A percentile compares a stretch with the other conserved stretches of the same genome.
Conservation (phyloP, 176 grass and related monocot species). For the Zizania latifolia region DNA sequence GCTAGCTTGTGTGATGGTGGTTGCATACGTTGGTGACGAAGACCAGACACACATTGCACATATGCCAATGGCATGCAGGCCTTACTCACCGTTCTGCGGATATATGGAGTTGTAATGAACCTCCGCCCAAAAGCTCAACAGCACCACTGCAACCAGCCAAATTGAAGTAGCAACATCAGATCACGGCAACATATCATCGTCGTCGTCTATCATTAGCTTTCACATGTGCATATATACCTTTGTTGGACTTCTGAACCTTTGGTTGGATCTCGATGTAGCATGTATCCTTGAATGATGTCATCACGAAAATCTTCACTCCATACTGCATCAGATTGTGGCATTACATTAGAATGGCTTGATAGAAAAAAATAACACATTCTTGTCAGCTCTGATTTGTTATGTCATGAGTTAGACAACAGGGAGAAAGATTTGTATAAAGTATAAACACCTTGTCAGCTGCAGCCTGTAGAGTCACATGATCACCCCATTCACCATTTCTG, state of each 20-base stretch:
- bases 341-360: conserved; percentile 27
- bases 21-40: conserved; percentile 33
- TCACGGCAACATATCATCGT: not conserved
- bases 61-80: conserved; percentile 29
- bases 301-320: conserved; percentile 87
- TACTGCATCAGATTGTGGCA: conserved; percentile 61
- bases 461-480: conserved; percentile 95
- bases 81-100: conserved; percentile 79
- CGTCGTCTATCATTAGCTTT: too few species aligned
- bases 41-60: conserved; percentile 11
- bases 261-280: conserved; percentile 98
- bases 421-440: conserved; percentile 5
- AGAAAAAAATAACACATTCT: not conserved
- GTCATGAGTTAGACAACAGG: conserved; percentile 13
- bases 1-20: not conserved
- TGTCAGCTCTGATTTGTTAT: conserved; percentile 19
- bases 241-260: conserved; percentile 89
- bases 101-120: conserved; percentile 98
- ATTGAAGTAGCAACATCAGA: not conserved
- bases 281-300: conserved; percentile 99
- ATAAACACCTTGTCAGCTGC: conserved; percentile 78
- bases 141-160: conserved; percentile 49
- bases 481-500: conserved; percentile 91
- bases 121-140: conserved; percentile 99
- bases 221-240: conserved; percentile 52